Percentiles rank a stretch among this genome's conserved stretches.
Conservation (phyloP, 345 rosid species). For the Sonneratia caseolaris region DNA sequence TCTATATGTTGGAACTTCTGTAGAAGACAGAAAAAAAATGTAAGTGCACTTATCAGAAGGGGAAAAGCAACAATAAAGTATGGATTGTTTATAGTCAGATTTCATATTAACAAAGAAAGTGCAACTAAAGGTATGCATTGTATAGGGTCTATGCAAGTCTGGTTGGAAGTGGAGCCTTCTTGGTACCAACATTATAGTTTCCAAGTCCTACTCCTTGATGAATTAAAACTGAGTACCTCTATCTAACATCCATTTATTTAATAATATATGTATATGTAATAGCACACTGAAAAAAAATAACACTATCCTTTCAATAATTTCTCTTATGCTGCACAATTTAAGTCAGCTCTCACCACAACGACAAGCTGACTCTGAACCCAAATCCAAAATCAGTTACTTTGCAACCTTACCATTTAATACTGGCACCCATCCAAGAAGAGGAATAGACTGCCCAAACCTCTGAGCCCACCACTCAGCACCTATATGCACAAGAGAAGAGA, state of each 20-base stretch:
- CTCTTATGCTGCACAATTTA: no score
- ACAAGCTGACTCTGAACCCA: no score
- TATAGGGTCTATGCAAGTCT: background rate
- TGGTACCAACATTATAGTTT: no score
- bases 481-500: conserved; percentile 14
- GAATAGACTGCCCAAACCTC: conserved; percentile 51
- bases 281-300: background rate
- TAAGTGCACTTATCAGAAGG: background rate
- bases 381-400: background rate
- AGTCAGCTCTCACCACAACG: no score
- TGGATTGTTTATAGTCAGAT: background rate
- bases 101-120: background rate
- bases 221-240: no score
- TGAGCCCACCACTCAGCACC: conserved; percentile 98
- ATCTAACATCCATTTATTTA: no score
- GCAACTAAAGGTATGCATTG: background rate
- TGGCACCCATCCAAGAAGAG: conserved; percentile 78
- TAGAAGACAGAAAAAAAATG: conserved; percentile 7
- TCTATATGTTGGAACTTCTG: conserved; percentile 55
- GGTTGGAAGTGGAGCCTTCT: no score
- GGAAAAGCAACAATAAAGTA: background rate
- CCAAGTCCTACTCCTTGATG: no score
- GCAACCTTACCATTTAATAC: conserved; percentile 43
- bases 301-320: no score
- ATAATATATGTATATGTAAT: background rate